Percentiles rank a stretch among this genome's conserved stretches.
Evolutionary conservation across 495 filamentous ascomycete species (phyloP).

Genomic region (Penicillium steckii): DNA sequence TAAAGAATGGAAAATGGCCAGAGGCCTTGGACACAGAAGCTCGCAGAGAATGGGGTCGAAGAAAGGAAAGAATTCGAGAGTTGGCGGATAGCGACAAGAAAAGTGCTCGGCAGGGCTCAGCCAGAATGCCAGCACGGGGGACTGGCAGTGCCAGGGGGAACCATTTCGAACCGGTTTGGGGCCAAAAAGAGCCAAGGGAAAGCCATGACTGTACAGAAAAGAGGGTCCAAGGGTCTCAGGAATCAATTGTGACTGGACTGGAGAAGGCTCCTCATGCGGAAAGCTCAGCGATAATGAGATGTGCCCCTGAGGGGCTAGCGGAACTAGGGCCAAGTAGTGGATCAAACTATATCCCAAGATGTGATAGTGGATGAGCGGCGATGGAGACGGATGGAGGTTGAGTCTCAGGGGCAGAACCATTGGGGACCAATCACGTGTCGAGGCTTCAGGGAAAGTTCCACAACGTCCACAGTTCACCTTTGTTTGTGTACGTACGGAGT

Average conservation of each 20-base stretch:
- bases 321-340: background rate
- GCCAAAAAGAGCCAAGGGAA: slow-evolving; percentile 17
- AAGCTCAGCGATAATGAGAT: background rate
- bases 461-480: no score
- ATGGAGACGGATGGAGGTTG: background rate
- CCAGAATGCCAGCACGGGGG: background rate
- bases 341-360: background rate
- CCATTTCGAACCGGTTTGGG: background rate
- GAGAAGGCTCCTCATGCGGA: background rate
- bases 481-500: no score
- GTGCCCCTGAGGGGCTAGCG: background rate
- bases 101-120: no score
- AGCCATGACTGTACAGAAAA: no score
- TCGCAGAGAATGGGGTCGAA: slow-evolving; percentile 28
- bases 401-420: background rate
- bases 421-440: background rate
- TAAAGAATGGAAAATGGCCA: slow-evolving; percentile 23
- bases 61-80: slow-evolving; percentile 12
- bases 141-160: background rate
- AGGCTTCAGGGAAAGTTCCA: background rate
- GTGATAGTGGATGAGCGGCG: background rate
- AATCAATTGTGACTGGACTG: no score
- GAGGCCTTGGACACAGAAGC: slow-evolving; percentile 27
- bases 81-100: slow-evolving; percentile 12
- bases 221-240: background rate